Base-by-base conservation (phyloP, 208 protist genomes). In the Leishmania mexicana region DNA sequence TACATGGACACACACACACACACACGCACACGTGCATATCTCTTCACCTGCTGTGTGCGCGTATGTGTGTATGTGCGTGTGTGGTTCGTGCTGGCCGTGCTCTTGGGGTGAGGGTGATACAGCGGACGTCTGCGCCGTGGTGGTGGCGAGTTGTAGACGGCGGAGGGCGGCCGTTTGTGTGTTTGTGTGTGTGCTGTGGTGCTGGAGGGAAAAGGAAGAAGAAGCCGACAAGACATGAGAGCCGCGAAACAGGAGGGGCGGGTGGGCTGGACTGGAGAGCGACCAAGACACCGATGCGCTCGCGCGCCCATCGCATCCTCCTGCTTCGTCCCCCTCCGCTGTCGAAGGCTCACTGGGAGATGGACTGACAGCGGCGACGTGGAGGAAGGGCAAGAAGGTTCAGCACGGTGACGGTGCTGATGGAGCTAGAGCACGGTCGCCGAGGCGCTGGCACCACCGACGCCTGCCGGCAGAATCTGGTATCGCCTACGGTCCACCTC, bases 401-500 rank as follows among this genome's bases (percentile, higher is more conserved):
- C 17, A 72, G 35, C 38, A 47, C 65, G 8, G 7, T 42, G 17
- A 31, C 38, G 10, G 40, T 45, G 21, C 42, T 2, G 49, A 51
- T 19, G 21, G 8, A 1, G 67, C 38, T 49, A 73, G 28, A 51
- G 51, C 73, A 62, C 71, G 28, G 45, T 51, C 11, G 51, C 17
- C 15, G 73, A 76, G 31, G 73, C 47, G 51, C 31, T 21, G 53
- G 31, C 31, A 28, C 17, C 53, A 28, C 19, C 53, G n/a, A 62
- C 53, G 28, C 49, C 75, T 24, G 75, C 45, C n/a, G 58, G 28
- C 13, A 42, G 7, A 4, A 78, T 57, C 76, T 85, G 81, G 38
- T 81, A 85, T 31, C 76, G 67, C 4, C 76, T 51, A 5, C 81
- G 81, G 1, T 42, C 51, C 76, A 85, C 81, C n/a, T 85, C 81